Evolutionary conservation across 805 yeast genomes (phyloP), one percentile per base, ranked within the genome.

Genomic region (Wickerhamomyces bovis): DNA sequence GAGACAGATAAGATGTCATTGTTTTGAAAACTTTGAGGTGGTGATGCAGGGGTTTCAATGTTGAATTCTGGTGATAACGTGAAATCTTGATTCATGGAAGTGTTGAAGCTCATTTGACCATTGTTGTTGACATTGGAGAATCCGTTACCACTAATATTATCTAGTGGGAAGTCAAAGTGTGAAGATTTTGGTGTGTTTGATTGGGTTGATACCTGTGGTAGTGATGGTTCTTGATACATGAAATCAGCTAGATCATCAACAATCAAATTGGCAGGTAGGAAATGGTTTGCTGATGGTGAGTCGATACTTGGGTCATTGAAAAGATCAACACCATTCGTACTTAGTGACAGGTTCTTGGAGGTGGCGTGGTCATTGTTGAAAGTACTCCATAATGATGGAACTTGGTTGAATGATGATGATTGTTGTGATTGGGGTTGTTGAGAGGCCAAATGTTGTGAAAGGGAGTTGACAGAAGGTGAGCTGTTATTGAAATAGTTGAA

Each of bases 211-310:
- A 8, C 20, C 6, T 33, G 19, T 33, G 36, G 36, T 16, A 16
- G 36, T 33, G 36, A 28, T 33, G 38, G 21, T 12, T n/a, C n/a
- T 31, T 40, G 30, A 31, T 16, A n/a, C n/a, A 44, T 21, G 5
- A 49, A 42, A 12, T 47, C 60, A 15, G 54, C 44, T 4, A 57
- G 40, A 35, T 57, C 64, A 12, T 60, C 63, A 19, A 51, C 53
- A 20, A 60, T 60, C 40, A 70, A 46, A 43, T 66, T 56, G 3
- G 72, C 57, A 3, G 74, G 75, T 16, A 69, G 48, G 11, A 67
- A 57, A 45, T 60, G 58, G 44, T 66, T 64, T 30, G 67, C 62
- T 18, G 67, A 55, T 8, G 68, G 71, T 20, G 60, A 50, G 4
- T 64, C 68, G 35, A 60, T 39, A 9, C 63, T 62, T 6, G 56